Percentiles rank a stretch among this genome's conserved stretches.
Evolutionary conservation across 2,329 filamentous ascomycete genomes (phyloP).

Genomic region (Exophiala xenobiotica): DNA sequence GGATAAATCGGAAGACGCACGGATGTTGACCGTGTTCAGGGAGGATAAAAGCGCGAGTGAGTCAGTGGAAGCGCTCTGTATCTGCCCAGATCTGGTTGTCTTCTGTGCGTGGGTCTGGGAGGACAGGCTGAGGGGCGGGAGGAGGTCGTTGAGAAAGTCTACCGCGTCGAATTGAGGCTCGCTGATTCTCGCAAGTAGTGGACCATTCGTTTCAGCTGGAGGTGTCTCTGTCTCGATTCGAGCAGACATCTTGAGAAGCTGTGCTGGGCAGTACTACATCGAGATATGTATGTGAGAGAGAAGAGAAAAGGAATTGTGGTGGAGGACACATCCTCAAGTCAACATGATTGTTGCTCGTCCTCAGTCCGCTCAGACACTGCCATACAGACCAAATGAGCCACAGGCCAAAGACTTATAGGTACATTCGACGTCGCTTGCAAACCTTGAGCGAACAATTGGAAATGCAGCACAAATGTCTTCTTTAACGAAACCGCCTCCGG

Average conservation of each 20-base stretch:
- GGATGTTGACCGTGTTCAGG: conserved; percentile 82
- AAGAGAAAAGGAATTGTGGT: background rate
- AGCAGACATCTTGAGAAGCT: conserved; percentile 9
- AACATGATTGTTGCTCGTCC: background rate
- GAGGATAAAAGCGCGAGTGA: conserved; percentile 83
- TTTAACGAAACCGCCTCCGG: too few species aligned
- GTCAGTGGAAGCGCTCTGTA: conserved; percentile 62
- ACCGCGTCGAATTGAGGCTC: conserved; percentile 69
- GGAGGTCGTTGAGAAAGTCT: conserved; percentile 76
- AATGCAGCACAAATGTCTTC: too few species aligned
- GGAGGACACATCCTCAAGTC: background rate
- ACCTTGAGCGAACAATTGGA: too few species aligned
- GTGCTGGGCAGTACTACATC: background rate
- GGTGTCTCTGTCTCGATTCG: conserved; percentile 6
- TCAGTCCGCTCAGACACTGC: background rate
- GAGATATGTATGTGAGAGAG: background rate
- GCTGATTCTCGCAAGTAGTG: conserved; percentile 13
- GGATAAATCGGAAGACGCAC: conserved; percentile 77
- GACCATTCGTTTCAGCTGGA: conserved; percentile 1
- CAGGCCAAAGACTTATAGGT: too few species aligned
- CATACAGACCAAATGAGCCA: too few species aligned
- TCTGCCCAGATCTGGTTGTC: conserved; percentile 60
- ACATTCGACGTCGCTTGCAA: too few species aligned
- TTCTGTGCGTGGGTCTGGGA: conserved; percentile 44
- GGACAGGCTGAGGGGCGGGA: conserved; percentile 65